phyloP scores from a whole-genome alignment of 306 rosid genomes.

The Cyclanthera cordifolia region DNA sequence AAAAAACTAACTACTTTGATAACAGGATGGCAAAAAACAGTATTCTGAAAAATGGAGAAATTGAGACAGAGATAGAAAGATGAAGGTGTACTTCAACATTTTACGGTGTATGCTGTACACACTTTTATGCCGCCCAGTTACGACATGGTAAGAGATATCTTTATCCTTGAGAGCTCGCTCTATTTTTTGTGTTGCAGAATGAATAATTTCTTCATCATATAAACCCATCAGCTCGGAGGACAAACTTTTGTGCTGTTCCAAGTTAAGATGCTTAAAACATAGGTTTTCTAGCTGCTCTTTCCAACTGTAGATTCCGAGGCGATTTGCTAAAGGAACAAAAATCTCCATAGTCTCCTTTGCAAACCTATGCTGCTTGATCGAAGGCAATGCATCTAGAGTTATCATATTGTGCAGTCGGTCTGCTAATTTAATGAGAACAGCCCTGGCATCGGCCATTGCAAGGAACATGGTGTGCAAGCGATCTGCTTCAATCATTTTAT shows the following conservation, averaged over 20 bases:
- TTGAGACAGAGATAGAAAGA: slow-evolving; percentile 14
- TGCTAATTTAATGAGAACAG: slow-evolving; percentile 87
- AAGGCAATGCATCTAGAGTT: slow-evolving; percentile 72
- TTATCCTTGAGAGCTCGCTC: slow-evolving; percentile 55
- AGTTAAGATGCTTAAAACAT: slow-evolving; percentile 79
- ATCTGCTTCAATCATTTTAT: slow-evolving; percentile 77
- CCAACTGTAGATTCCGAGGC: slow-evolving; percentile 87
- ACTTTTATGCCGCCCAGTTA: slow-evolving; percentile 89
- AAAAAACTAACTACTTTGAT: not conserved
- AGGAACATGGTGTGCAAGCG: slow-evolving; percentile 96
- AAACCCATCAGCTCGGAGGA: slow-evolving; percentile 65
- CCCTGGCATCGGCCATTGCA: slow-evolving; percentile 96
- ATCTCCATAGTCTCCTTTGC: slow-evolving; percentile 98
- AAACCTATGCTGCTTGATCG: slow-evolving; percentile 65
- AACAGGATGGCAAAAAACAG: not conserved
- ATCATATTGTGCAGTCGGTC: slow-evolving; percentile 93
- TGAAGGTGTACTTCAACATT: slow-evolving; percentile 63
- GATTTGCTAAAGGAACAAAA: slow-evolving; percentile 86
- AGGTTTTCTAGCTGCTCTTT: slow-evolving; percentile 77
- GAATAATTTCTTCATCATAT: slow-evolving; percentile 67
- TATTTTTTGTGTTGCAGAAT: slow-evolving; percentile 51
- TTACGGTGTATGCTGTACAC: slow-evolving; percentile 72
- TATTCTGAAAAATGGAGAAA: not conserved
- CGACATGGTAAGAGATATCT: slow-evolving; percentile 60
- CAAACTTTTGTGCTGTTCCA: slow-evolving; percentile 53